These are phyloP conservation scores for Saccharomycopsis hybrid DNA, from an alignment of 1,139 yeast species.

Conservation along the genomic window DNA sequence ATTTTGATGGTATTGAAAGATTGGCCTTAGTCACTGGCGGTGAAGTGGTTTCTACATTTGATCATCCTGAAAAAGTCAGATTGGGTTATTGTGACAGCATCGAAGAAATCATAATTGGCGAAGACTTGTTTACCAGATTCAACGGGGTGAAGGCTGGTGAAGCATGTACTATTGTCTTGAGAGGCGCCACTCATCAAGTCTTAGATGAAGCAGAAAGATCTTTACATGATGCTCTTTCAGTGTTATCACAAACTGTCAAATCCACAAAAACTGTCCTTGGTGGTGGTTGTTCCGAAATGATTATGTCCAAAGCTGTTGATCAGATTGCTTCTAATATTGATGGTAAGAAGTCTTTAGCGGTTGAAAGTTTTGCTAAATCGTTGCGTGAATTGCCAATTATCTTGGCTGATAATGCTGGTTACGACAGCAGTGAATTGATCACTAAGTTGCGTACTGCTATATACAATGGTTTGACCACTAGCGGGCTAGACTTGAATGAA, in stretches of 20 bases:
- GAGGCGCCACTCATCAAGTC: constrained; percentile 97
- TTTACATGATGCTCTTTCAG: constrained; percentile 93
- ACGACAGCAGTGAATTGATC: constrained; percentile 87
- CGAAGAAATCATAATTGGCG: constrained; percentile 92
- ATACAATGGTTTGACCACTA: constrained; percentile 85
- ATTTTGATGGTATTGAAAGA: constrained; percentile 96
- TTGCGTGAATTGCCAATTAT: constrained; percentile 93
- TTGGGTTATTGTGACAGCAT: constrained; percentile 85
- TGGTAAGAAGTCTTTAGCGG: constrained; percentile 91
- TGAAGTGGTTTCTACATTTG: constrained; percentile 96
- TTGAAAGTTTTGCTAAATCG: constrained; percentile 91
- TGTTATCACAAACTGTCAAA: constrained; percentile 87
- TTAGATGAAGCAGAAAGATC: constrained; percentile 97
- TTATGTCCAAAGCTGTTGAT: constrained; percentile 97
- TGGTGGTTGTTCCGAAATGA: constrained; percentile 97
- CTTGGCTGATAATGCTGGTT: constrained; percentile 95
- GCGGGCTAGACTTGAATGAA: constrained; percentile 79
- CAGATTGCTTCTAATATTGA: constrained; percentile 89
- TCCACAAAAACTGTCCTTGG: constrained; percentile 96
- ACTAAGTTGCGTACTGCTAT: constrained; percentile 88
- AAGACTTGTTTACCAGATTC: constrained; percentile 73
- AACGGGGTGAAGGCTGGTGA: constrained; percentile 94
- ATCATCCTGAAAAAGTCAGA: constrained; percentile 78
- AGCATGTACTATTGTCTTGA: constrained; percentile 91
- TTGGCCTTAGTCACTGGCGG: constrained; percentile 96